Percentiles rank a stretch among this genome's conserved stretches.
phyloP scores from a whole-genome alignment of 176 grass and related monocot genomes.

The Cymbopogon citratus region DNA sequence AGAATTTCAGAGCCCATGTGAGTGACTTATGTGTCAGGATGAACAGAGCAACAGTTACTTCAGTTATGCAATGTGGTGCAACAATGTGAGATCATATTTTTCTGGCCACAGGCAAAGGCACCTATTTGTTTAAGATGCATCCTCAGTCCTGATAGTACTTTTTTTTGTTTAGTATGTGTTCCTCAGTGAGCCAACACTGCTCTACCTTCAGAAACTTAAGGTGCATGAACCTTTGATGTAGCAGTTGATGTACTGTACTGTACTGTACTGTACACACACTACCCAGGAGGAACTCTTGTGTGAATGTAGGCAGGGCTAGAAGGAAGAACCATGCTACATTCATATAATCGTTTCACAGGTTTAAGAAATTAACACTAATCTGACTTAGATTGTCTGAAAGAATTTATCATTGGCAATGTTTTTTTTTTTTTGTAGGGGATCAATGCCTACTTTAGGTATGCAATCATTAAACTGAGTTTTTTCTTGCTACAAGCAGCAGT shows the following conservation, averaged over 20 bases:
- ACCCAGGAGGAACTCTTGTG: no score
- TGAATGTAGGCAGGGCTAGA: neutral
- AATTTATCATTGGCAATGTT: neutral
- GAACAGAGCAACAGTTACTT: constrained; percentile 20
- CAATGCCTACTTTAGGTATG: neutral
- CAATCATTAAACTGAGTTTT: neutral
- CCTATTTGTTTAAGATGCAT: constrained; percentile 20
- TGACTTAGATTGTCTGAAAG: neutral
- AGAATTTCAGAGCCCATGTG: constrained; percentile 22
- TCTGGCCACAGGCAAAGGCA: neutral
- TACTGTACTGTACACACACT: no score
- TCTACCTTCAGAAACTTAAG: neutral
- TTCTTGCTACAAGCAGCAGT: neutral
- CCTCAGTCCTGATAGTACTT: neutral
- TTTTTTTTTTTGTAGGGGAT: neutral
- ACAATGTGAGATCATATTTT: neutral
- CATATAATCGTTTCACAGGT: neutral
- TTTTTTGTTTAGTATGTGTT: constrained; percentile 14
- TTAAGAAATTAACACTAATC: neutral
- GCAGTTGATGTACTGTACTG: neutral
- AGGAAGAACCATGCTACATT: neutral
- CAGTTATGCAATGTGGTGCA: constrained; percentile 17
- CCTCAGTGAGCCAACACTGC: constrained; percentile 14
- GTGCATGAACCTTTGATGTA: constrained; percentile 9
- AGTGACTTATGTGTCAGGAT: constrained; percentile 5